These are phyloP conservation scores for Erodium trifolium DNA, from an alignment of 441 rosid species.

Conservation along the genomic window DNA sequence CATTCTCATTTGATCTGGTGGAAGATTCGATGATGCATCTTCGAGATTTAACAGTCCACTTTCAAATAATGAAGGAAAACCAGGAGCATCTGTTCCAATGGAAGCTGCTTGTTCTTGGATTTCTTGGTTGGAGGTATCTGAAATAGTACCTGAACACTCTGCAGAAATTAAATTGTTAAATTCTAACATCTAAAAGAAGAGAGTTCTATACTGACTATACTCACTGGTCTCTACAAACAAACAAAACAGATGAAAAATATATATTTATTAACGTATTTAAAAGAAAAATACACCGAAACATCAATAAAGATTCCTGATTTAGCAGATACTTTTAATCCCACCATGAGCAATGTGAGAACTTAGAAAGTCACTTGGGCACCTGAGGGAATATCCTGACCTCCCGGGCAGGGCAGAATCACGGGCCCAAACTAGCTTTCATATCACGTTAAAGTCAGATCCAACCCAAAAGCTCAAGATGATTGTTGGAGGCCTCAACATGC, in stretches of 20 bases:
- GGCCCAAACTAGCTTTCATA: too few species aligned
- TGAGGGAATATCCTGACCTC: too few species aligned
- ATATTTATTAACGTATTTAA: background rate
- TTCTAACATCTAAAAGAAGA: constrained; percentile 13
- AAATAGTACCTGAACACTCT: constrained; percentile 29
- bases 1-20: constrained; percentile 68
- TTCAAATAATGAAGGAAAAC: constrained; percentile 31
- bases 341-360: background rate
- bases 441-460: too few species aligned
- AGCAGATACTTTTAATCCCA: background rate
- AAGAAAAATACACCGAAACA: background rate
- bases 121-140: constrained; percentile 38
- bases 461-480: too few species aligned
- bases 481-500: too few species aligned
- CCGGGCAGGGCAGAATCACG: too few species aligned
- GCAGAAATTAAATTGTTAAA: constrained; percentile 14
- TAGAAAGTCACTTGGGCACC: background rate
- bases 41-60: constrained; percentile 37
- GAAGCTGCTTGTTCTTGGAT: constrained; percentile 23
- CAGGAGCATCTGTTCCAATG: constrained; percentile 32
- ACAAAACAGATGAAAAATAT: background rate
- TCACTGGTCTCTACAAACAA: background rate
- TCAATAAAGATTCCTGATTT: background rate
- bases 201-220: background rate
- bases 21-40: constrained; percentile 49